Conservation (phyloP, 2,329 filamentous ascomycete species). For the Fusarium falciforme region DNA sequence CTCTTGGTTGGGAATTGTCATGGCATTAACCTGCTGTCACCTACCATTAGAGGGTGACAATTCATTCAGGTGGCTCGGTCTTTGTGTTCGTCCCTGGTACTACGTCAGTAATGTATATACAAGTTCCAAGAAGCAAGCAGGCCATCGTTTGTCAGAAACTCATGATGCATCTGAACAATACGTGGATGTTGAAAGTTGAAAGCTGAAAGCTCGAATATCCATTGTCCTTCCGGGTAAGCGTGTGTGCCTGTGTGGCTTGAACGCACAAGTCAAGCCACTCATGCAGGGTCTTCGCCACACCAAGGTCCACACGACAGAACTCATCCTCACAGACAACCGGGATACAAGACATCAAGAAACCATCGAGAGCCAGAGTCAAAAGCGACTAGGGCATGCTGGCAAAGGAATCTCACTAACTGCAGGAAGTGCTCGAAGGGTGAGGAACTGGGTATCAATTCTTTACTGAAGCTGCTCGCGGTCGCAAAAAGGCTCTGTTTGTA, state of each 20-base stretch:
- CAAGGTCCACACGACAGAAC: constrained; percentile 41
- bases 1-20: not conserved
- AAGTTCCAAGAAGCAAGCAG: not conserved
- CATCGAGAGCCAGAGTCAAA: constrained; percentile 15
- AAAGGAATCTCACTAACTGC: not conserved
- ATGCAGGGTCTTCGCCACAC: constrained; percentile 33
- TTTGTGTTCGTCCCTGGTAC: not conserved
- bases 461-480: constrained; percentile 33
- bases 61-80: not conserved
- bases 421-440: constrained; percentile 4
- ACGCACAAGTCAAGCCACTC: constrained; percentile 20
- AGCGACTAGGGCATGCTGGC: constrained; percentile 18
- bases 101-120: not conserved
- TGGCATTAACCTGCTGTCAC: not conserved
- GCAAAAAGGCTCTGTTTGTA: constrained; percentile 39
- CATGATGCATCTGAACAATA: not conserved
- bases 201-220: constrained; percentile 1
- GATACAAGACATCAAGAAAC: constrained; percentile 20
- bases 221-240: constrained; percentile 8
- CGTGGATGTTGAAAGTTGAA: not conserved
- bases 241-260: constrained; percentile 26
- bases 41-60: not conserved
- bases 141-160: not conserved
- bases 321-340: constrained; percentile 32
- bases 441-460: constrained; percentile 12